These are phyloP conservation scores for Neurospora sp. DNA, from an alignment of 495 filamentous ascomycete species.

Conservation along the genomic window DNA sequence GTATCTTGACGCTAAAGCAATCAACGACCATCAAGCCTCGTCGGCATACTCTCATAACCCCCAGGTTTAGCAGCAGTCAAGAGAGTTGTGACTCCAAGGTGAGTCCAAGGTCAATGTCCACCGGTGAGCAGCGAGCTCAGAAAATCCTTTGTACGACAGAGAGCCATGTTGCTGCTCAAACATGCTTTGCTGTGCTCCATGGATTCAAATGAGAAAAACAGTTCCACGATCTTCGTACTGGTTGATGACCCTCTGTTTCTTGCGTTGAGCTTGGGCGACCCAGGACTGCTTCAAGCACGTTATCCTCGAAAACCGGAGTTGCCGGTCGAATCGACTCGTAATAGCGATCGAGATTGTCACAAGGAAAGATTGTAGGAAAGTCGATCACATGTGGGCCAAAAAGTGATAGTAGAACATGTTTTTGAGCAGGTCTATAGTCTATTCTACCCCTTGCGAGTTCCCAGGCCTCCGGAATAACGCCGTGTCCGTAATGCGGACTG, in stretches of 20 bases:
- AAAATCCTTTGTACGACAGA: too few relatives aligned
- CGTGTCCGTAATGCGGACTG: not conserved
- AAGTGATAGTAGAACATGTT: not conserved
- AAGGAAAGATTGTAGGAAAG: not conserved
- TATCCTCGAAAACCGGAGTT: not conserved
- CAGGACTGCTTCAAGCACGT: not conserved
- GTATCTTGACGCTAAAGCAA: not conserved
- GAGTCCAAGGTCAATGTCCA: not conserved
- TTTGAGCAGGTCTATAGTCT: not conserved
- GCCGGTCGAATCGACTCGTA: not conserved
- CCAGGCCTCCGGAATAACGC: not conserved
- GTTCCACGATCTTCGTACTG: too few relatives aligned
- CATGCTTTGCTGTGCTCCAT: too few relatives aligned
- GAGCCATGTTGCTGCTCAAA: too few relatives aligned
- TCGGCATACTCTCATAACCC: too few relatives aligned
- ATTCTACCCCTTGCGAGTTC: not conserved
- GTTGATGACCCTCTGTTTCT: not conserved
- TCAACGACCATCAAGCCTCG: too few relatives aligned
- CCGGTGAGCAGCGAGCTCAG: too few relatives aligned
- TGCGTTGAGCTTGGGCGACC: not conserved
- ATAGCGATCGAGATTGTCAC: not conserved
- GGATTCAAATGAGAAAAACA: too few relatives aligned
- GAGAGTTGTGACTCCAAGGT: not conserved
- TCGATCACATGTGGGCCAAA: not conserved
- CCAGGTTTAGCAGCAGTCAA: too few relatives aligned